Percentiles rank a stretch among this genome's conserved stretches.
These are phyloP conservation scores for Pichia gijzeniarum DNA, from an alignment of 805 yeast genomes.

Conservation along the genomic window DNA sequence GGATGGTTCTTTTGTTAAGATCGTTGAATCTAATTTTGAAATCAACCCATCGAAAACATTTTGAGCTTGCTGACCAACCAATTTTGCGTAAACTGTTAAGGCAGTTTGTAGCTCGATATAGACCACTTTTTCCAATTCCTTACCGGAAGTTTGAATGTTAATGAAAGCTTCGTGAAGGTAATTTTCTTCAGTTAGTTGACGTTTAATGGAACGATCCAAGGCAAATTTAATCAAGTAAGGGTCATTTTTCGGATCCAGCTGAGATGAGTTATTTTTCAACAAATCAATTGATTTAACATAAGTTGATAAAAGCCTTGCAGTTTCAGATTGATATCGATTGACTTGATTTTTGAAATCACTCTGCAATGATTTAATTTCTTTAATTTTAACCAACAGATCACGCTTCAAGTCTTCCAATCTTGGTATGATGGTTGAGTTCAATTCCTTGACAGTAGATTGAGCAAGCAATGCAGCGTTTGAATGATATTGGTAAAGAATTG, in stretches of 20 bases:
- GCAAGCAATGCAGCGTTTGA: slow-evolving; percentile 53
- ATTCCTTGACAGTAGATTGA: slow-evolving; percentile 50
- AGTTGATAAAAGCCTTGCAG: slow-evolving; percentile 48
- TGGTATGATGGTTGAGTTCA: slow-evolving; percentile 56
- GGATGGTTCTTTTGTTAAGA: slow-evolving; percentile 68
- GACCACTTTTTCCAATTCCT: slow-evolving; percentile 82
- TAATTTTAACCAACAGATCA: slow-evolving; percentile 77
- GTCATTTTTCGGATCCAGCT: slow-evolving; percentile 53
- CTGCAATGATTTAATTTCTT: slow-evolving; percentile 75
- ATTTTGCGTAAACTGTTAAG: slow-evolving; percentile 60
- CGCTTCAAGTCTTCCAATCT: slow-evolving; percentile 61
- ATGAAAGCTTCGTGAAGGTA: slow-evolving; percentile 82
- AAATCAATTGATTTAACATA: slow-evolving; percentile 60
- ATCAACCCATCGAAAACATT: slow-evolving; percentile 59
- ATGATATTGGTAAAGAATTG: slow-evolving; percentile 49
- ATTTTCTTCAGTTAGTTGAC: slow-evolving; percentile 77
- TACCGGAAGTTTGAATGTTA: slow-evolving; percentile 82
- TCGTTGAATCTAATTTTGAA: slow-evolving; percentile 60
- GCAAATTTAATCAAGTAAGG: slow-evolving; percentile 71
- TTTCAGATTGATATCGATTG: slow-evolving; percentile 58
- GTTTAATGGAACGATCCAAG: slow-evolving; percentile 70
- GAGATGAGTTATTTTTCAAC: slow-evolving; percentile 43
- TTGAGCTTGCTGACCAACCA: slow-evolving; percentile 68
- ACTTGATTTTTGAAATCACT: slow-evolving; percentile 81
- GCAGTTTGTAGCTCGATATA: slow-evolving; percentile 83